Percentiles rank a stretch among this genome's conserved stretches.
Conservation (phyloP, 2,329 filamentous ascomycete genomes). For the Ascochyta pisi region DNA sequence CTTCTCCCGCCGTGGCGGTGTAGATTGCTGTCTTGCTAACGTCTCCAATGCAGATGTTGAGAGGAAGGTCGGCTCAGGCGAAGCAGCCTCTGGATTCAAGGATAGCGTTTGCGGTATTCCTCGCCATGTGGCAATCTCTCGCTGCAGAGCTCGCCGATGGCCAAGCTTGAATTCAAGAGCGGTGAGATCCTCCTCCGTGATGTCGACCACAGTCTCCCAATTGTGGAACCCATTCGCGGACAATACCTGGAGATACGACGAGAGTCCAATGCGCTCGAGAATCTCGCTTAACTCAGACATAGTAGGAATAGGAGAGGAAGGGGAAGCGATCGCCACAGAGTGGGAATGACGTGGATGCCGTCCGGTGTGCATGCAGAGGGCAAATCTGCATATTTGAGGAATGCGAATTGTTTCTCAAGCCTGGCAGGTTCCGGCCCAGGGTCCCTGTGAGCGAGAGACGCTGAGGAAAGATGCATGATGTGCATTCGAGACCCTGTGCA, state of each 20-base stretch:
- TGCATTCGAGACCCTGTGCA: conserved; percentile 15
- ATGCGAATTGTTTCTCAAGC: conserved; percentile 17
- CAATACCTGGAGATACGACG: conserved; percentile 37
- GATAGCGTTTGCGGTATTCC: conserved; percentile 38
- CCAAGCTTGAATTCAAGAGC: conserved; percentile 50
- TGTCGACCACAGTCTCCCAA: conserved; percentile 50
- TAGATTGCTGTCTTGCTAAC: conserved; percentile 31
- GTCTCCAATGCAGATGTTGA: conserved; percentile 42
- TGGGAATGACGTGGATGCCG: conserved; percentile 28
- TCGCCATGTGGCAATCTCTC: conserved; percentile 49
- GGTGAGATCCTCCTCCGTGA: conserved; percentile 50
- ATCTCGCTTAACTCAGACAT: conserved; percentile 36
- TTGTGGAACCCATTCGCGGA: conserved; percentile 46
- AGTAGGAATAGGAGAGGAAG: conserved; percentile 26
- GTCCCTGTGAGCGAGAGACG: conserved; percentile 15
- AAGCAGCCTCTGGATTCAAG: conserved; percentile 20
- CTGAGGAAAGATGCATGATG: conserved; percentile 23
- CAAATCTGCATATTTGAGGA: conserved; percentile 29
- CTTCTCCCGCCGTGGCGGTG: conserved; percentile 41
- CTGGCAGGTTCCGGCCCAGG: conserved; percentile 23
- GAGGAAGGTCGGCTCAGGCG: conserved; percentile 31
- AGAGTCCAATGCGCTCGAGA: conserved; percentile 42
- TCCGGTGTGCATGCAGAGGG: conserved; percentile 19
- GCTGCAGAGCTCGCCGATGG: conserved; percentile 48
- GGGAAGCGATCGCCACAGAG: conserved; percentile 34